These are phyloP conservation scores for Aschersonia sp. DNA, from an alignment of 2,329 filamentous ascomycete species.

Conservation along the genomic window DNA sequence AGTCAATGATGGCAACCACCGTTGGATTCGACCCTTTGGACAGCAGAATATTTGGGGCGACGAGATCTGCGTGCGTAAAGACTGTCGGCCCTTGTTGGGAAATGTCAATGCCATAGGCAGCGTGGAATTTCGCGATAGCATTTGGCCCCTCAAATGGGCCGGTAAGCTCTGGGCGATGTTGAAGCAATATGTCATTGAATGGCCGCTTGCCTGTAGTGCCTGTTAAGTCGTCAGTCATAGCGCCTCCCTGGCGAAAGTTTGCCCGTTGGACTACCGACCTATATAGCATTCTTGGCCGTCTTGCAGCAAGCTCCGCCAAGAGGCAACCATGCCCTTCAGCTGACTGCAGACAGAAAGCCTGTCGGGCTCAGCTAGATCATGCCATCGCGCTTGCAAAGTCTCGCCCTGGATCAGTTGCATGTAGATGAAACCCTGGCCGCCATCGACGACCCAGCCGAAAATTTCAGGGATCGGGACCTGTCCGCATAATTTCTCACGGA, in stretches of 20 bases:
- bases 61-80: constrained; percentile 13
- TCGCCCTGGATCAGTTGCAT: constrained; percentile 10
- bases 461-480: constrained; percentile 18
- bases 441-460: constrained; percentile 12
- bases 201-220: constrained; percentile 14
- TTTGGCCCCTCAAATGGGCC: constrained; percentile 15
- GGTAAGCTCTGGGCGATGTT: constrained; percentile 5
- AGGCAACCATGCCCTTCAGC: constrained; percentile 10
- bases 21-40: constrained; percentile 6
- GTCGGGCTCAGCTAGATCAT: constrained; percentile 6
- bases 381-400: constrained; percentile 9
- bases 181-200: constrained; percentile 17
- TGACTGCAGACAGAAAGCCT: constrained; percentile 14
- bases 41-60: constrained; percentile 12
- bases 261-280: constrained; percentile 4
- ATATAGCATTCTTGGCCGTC: constrained; percentile 7
- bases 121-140: constrained; percentile 16
- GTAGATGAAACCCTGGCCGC: constrained; percentile 11
- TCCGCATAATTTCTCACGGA: constrained; percentile 12
- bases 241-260: not conserved
- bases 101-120: constrained; percentile 15
- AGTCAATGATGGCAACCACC: constrained; percentile 13
- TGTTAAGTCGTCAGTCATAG: constrained; percentile 9
- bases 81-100: constrained; percentile 7
- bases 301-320: constrained; percentile 8